phyloP scores from a whole-genome alignment of 108 stramenopile species.

The Mayamaea pseudoterrestris region DNA sequence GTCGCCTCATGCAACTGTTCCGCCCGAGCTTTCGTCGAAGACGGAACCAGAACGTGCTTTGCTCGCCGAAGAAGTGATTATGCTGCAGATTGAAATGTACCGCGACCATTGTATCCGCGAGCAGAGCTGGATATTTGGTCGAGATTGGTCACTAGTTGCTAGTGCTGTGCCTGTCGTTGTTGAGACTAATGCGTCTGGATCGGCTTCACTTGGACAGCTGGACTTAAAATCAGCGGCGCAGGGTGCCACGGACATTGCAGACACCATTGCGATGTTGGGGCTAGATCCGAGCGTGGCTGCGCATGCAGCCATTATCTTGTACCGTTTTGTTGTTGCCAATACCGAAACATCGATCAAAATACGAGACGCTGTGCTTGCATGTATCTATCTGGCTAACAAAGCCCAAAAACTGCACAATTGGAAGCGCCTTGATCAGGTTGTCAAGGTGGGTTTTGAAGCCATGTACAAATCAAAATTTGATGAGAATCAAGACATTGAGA shows the following conservation, averaged over 20 bases:
- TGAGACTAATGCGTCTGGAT: neutral
- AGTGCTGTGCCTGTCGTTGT: conserved; percentile 3
- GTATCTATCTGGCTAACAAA: conserved; percentile 74
- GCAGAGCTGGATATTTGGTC: conserved; percentile 71
- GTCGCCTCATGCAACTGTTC: neutral
- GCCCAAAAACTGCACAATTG: conserved; percentile 65
- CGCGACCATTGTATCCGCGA: conserved; percentile 62
- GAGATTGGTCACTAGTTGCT: conserved; percentile 60
- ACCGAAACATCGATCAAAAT: conserved; percentile 37
- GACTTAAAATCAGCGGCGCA: neutral
- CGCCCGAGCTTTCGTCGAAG: conserved; percentile 1
- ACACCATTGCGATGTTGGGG: conserved; percentile 34
- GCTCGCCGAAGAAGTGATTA: conserved; percentile 60
- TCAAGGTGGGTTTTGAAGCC: conserved; percentile 52
- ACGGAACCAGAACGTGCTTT: conserved; percentile 33
- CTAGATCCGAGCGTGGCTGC: conserved; percentile 38
- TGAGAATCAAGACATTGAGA: conserved; percentile 43
- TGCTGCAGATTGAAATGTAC: conserved; percentile 63
- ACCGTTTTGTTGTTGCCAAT: conserved; percentile 47
- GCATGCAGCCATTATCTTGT: conserved; percentile 63
- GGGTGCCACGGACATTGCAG: conserved; percentile 46
- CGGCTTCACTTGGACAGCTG: conserved; percentile 2
- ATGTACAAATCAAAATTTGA: conserved; percentile 60
- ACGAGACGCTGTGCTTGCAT: conserved; percentile 56
- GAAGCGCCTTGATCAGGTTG: conserved; percentile 56